These are phyloP conservation scores for Malania oleifera DNA, from an alignment of 164 flowering plant genomes.

Conservation along the genomic window DNA sequence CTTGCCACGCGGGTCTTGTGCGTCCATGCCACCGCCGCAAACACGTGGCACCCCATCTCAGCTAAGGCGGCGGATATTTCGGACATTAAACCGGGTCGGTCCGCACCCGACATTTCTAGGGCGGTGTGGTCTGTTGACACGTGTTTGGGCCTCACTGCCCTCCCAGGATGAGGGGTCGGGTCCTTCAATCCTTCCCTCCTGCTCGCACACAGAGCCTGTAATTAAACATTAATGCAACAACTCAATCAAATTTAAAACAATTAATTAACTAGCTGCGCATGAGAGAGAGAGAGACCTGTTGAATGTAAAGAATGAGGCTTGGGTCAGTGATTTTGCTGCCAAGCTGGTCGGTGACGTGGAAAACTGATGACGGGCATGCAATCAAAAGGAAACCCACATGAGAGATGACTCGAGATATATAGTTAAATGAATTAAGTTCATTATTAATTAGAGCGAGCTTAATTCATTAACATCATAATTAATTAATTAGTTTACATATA, in stretches of 20 bases:
- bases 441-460: too few relatives aligned
- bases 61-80: constrained; percentile 73
- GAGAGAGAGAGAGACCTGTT: constrained; percentile 46
- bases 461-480: too few relatives aligned
- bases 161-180: constrained; percentile 13
- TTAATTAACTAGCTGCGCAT: neutral
- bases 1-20: constrained; percentile 63
- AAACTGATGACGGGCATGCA: constrained; percentile 55
- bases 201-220: constrained; percentile 57
- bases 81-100: constrained; percentile 68
- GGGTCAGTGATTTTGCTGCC: constrained; percentile 76
- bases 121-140: constrained; percentile 43
- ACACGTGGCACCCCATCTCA: constrained; percentile 54
- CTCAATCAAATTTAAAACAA: too few relatives aligned
- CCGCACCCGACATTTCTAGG: constrained; percentile 65
- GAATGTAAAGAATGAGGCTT: constrained; percentile 67
- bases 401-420: constrained; percentile 1
- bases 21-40: constrained; percentile 79
- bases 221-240: neutral
- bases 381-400: constrained; percentile 20
- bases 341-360: constrained; percentile 80
- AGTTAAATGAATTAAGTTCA: neutral
- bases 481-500: too few relatives aligned
- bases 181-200: constrained; percentile 28
- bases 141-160: constrained; percentile 26